Evolutionary conservation across 352 stramenopile genomes (phyloP), one percentile per base, ranked within the genome.

Genomic region (Pythium diclinum): DNA sequence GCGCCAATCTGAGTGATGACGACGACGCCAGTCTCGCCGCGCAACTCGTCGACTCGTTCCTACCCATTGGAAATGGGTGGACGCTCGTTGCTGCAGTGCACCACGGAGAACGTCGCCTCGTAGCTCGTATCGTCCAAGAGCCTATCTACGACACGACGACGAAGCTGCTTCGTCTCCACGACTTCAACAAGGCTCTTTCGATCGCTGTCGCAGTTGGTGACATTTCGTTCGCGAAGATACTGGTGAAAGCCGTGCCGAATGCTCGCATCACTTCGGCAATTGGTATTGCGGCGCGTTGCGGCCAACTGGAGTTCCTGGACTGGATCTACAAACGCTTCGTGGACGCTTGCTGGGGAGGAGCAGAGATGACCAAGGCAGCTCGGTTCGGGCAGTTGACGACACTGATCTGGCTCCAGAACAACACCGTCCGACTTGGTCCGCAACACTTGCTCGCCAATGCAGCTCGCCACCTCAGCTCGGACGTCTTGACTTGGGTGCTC

Each of bases 111-210:
- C 21, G 36, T 38, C 49, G 25, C 10, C 49, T 56, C 11, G 49
- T 28, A 6, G 13, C 36, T 4, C 49, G 49, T 2, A 23, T 56
- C 23, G 21, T 2, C 5, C 2, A 38, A 38, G 21, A 3, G 3
- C 11, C 17, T 8, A 4, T n/a, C 25, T 3, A 21, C 25, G 25
- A 56, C 25, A 8, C 21, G 3, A 56, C 49, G 49, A 19, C 25
- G 23, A 56, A 38, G 2, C 23, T 38, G 11, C 25, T 42, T 42
- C 51, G 25, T n/a, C 51, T 21, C 28, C 51, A 56, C 14, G 25
- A 56, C 23, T 42, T 56, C 51, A 56, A 56, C 28, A 11, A 25
- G 3, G 51, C 51, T 42, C 51, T 56, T 13, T 30, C 16, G 7
- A 21, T 4, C 11, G 51, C 36, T 19, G 30, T 56, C 6, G 25